A percentile compares a stretch with the other conserved stretches of the same genome.
Evolutionary conservation across 768 basidiomycete species (phyloP).

Genomic region (Rhizopogon sp.): DNA sequence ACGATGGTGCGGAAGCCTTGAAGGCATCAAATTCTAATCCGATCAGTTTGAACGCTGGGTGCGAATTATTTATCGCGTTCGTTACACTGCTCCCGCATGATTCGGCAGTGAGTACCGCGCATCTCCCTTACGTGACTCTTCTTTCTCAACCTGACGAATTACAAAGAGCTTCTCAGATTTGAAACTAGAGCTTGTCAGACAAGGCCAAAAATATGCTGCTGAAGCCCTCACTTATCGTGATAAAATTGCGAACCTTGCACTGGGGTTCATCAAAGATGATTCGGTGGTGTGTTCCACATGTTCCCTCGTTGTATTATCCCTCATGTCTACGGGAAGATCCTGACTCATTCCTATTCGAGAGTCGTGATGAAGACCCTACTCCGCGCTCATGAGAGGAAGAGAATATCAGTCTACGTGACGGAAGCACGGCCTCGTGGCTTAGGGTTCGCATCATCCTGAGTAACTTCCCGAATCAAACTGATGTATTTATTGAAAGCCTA

Average conservation of each 20-base stretch:
- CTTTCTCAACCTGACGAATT: not conserved
- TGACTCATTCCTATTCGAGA: slow-evolving; percentile 95
- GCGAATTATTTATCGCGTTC: slow-evolving; percentile 86
- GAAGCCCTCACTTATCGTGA: slow-evolving; percentile 82
- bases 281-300: slow-evolving; percentile 58
- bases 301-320: slow-evolving; percentile 7
- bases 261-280: slow-evolving; percentile 93
- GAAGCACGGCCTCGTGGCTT: slow-evolving; percentile 88
- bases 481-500: slow-evolving; percentile 44
- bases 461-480: slow-evolving; percentile 8
- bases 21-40: slow-evolving; percentile 64
- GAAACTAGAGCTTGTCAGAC: slow-evolving; percentile 76
- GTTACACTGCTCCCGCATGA: slow-evolving; percentile 83
- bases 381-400: slow-evolving; percentile 84
- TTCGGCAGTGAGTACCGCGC: slow-evolving; percentile 53
- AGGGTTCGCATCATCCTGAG: slow-evolving; percentile 51
- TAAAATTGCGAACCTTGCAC: slow-evolving; percentile 85
- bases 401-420: slow-evolving; percentile 96
- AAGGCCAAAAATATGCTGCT: slow-evolving; percentile 72
- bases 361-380: slow-evolving; percentile 93
- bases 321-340: slow-evolving; percentile 53
- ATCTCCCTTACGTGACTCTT: slow-evolving; percentile 9
- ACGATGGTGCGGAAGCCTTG: slow-evolving; percentile 65
- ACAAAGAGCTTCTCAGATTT: slow-evolving; percentile 75
- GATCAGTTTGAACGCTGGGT: slow-evolving; percentile 84